phyloP scores from a whole-genome alignment of 2,329 filamentous ascomycete species.

The Sodiomyces alkalinus region DNA sequence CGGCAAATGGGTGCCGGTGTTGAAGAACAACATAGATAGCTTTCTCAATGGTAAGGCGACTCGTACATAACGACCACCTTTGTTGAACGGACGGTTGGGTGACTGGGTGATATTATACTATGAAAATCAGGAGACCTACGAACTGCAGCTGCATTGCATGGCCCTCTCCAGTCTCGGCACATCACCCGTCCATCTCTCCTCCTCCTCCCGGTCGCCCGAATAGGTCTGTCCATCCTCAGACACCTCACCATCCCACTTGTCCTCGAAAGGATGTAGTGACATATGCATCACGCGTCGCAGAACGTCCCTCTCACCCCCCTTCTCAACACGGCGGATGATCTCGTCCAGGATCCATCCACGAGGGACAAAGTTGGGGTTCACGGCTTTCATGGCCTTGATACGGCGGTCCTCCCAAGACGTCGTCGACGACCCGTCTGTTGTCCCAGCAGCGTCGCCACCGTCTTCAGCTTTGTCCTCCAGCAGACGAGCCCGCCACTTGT shows the following conservation, averaged over 20 bases:
- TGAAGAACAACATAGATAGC: background rate
- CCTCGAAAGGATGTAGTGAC: conserved; percentile 70
- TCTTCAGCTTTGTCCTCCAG: conserved; percentile 60
- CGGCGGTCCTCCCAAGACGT: conserved; percentile 43
- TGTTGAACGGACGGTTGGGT: background rate
- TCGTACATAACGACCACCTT: too few species aligned
- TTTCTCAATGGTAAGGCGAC: background rate
- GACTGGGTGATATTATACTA: too few species aligned
- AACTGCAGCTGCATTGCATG: conserved; percentile 93
- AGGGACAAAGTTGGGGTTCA: conserved; percentile 89
- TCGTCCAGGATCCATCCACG: conserved; percentile 89
- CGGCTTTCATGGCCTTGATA: conserved; percentile 59
- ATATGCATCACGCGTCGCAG: conserved; percentile 67
- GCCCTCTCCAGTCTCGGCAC: conserved; percentile 64
- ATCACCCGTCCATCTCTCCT: conserved; percentile 71
- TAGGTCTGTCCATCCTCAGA: conserved; percentile 31
- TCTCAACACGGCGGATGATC: conserved; percentile 77
- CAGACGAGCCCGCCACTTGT: conserved; percentile 57
- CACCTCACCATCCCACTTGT: conserved; percentile 46
- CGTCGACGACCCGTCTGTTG: too few species aligned
- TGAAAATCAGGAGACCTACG: conserved; percentile 26
- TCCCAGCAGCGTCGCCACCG: conserved; percentile 17
- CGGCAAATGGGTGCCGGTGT: too few species aligned
- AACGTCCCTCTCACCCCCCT: conserved; percentile 66
- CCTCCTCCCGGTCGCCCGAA: conserved; percentile 52